Conservation (phyloP, 1,139 yeast genomes). For the Ogataea hybrid region DNA sequence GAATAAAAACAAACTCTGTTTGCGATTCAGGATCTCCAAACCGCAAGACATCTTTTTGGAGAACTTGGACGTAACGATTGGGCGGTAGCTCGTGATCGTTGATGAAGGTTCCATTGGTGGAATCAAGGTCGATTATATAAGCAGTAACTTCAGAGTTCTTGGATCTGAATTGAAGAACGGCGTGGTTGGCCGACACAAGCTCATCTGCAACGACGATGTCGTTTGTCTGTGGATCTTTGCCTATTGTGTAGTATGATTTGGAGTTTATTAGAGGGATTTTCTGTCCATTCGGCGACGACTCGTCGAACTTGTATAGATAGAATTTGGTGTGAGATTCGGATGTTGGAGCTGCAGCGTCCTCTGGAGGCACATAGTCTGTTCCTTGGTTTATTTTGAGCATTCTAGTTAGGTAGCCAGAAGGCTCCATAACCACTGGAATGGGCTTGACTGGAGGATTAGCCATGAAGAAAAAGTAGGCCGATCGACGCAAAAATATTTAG, state of each 20-base stretch:
- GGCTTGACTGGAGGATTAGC: slow-evolving; percentile 2
- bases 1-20: slow-evolving; percentile 25
- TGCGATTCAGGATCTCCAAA: slow-evolving; percentile 38
- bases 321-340: slow-evolving; percentile 7
- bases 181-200: slow-evolving; percentile 52
- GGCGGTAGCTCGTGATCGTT: slow-evolving; percentile 44
- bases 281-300: slow-evolving; percentile 9
- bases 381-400: slow-evolving; percentile 1
- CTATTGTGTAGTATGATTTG: slow-evolving; percentile 36
- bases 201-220: slow-evolving; percentile 45
- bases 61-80: slow-evolving; percentile 47
- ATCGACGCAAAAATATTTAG: slow-evolving; percentile 4
- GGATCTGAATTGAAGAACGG: slow-evolving; percentile 47
- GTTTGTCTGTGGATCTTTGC: slow-evolving; percentile 43
- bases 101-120: slow-evolving; percentile 52
- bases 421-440: slow-evolving; percentile 24
- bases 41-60: slow-evolving; percentile 44
- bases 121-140: slow-evolving; percentile 51
- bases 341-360: slow-evolving; percentile 21
- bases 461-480: slow-evolving; percentile 3
- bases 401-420: slow-evolving; percentile 25
- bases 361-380: slow-evolving; percentile 23
- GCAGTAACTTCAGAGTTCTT: slow-evolving; percentile 24
- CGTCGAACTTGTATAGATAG: slow-evolving; percentile 19
- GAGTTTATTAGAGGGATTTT: slow-evolving; percentile 21